Percentiles rank a stretch among this genome's conserved stretches.
Conservation (phyloP, 345 rosid genomes). For the Hypericum perforatum region DNA sequence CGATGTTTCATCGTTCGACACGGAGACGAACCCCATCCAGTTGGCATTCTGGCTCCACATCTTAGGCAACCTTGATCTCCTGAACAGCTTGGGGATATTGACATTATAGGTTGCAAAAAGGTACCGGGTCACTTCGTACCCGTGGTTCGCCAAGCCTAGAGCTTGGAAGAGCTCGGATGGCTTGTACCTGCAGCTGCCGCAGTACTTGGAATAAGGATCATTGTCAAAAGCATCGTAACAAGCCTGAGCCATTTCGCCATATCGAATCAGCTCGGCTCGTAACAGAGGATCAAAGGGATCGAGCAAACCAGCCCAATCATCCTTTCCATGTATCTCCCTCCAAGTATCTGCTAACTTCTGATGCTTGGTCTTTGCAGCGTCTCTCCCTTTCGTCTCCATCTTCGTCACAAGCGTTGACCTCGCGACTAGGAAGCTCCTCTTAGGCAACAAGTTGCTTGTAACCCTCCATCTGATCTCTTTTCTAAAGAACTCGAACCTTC, state of each 20-base stretch:
- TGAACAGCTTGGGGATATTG: constrained; percentile 74
- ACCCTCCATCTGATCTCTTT: no score
- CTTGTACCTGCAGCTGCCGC: constrained; percentile 61
- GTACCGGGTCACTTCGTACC: constrained; percentile 56
- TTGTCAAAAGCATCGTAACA: constrained; percentile 78
- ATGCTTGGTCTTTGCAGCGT: no score
- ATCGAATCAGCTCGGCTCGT: constrained; percentile 69
- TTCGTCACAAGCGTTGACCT: no score
- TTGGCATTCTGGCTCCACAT: constrained; percentile 78
- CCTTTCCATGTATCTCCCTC: constrained; percentile 70
- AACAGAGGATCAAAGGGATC: constrained; percentile 72
- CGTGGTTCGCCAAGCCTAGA: constrained; percentile 32
- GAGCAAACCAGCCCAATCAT: constrained; percentile 63
- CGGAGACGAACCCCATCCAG: constrained; percentile 85
- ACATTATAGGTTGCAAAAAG: constrained; percentile 68
- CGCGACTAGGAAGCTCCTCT: no score
- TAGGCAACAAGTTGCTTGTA: no score
- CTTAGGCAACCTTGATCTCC: constrained; percentile 71
- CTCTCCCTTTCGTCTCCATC: no score
- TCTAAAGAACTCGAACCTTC: no score
- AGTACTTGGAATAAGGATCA: constrained; percentile 64
- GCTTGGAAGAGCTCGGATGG: constrained; percentile 44
- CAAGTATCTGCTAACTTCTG: constrained; percentile 33
- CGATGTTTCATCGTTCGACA: constrained; percentile 43
- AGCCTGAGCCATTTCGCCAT: constrained; percentile 87